Evolutionary conservation across 2,329 filamentous ascomycete species (phyloP).

Genomic region (Alternaria conjuncta): DNA sequence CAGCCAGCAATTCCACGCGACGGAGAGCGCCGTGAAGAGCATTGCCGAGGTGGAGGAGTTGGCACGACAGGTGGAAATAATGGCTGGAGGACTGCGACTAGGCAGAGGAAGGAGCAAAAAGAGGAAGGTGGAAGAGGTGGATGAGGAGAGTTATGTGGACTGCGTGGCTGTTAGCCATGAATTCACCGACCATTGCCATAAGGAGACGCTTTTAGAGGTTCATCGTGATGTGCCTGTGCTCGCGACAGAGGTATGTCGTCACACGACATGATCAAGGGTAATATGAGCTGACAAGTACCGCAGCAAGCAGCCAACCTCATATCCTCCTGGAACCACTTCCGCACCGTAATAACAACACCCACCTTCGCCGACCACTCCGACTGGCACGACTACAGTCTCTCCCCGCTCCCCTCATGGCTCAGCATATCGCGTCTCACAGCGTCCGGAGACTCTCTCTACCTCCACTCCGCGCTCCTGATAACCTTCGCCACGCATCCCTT

Average conservation of each 20-base stretch:
- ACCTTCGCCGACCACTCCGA: constrained; percentile 52
- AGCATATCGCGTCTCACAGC: constrained; percentile 65
- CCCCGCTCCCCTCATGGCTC: constrained; percentile 65
- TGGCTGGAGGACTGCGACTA: constrained; percentile 40
- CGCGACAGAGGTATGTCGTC: constrained; percentile 55
- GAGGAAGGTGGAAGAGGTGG: constrained; percentile 15
- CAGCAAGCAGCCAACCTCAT: constrained; percentile 64
- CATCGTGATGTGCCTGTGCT: constrained; percentile 63
- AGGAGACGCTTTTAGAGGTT: constrained; percentile 65
- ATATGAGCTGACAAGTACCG: neutral
- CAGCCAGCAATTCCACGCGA: constrained; percentile 68
- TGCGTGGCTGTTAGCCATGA: constrained; percentile 68
- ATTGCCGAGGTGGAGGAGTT: constrained; percentile 63
- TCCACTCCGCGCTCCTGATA: constrained; percentile 65
- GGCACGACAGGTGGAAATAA: constrained; percentile 58
- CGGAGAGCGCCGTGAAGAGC: constrained; percentile 60
- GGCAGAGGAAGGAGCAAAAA: constrained; percentile 18
- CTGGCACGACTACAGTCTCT: constrained; percentile 55
- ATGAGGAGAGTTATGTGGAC: constrained; percentile 58
- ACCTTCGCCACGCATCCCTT: constrained; percentile 55
- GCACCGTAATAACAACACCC: constrained; percentile 59
- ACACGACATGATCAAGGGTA: rapidly evolving
- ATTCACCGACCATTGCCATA: constrained; percentile 73
- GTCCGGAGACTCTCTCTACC: constrained; percentile 62
- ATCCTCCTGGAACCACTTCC: constrained; percentile 65